Base-by-base conservation (phyloP, 1,284 basidiomycete genomes). In the Rhodotorula sp. region DNA sequence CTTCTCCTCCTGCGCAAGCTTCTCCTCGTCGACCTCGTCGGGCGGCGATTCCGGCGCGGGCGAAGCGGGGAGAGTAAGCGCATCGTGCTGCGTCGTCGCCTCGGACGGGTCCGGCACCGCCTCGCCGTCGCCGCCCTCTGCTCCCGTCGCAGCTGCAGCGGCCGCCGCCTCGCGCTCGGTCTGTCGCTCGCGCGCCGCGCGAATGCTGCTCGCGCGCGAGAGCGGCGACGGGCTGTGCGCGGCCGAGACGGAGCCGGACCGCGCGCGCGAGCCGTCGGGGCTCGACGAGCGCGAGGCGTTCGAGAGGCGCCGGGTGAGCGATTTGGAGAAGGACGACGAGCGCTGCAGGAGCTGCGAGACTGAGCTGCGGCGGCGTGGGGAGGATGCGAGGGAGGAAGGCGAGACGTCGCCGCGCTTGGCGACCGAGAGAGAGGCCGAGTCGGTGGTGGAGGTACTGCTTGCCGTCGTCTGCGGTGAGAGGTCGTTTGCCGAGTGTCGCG, bases 301-400 rank as follows among this genome's bases (percentile, higher is more conserved):
- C 21, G 66, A 67, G 4, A 67, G 60, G 13, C 60, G 60, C 13
- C 66, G 60, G 5, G 54, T 13, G 23, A 67, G 41, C n/a, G 41
- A 50, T 25, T 58, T 49, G 13, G 60, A 63, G 48, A 67, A 67
- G 27, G 66, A 67, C 1, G 60, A 56, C 13, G 59, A 49, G 41
- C 66, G 60, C 12, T 67, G 48, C 7, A 67, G 41, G 27, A 56
- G 48, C 13, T 62, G 55, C 41, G 54, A 50, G 21, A 67, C 48
- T 13, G 66, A 67, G 21, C 49, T 45, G n/a, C 66, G 66, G 1
- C 61, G 66, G 34, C 34, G 34, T 5, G 34, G 34, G 34, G 34
- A 34, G 34, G 34, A 34, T 34, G 34, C 34, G 34, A 34, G 34
- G 34, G 34, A 34, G 16, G 53, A 54, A 0, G 34, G 19, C 23